phyloP scores from a whole-genome alignment of 2,329 filamentous ascomycete genomes.

The Fusarium tanahbumbuense region DNA sequence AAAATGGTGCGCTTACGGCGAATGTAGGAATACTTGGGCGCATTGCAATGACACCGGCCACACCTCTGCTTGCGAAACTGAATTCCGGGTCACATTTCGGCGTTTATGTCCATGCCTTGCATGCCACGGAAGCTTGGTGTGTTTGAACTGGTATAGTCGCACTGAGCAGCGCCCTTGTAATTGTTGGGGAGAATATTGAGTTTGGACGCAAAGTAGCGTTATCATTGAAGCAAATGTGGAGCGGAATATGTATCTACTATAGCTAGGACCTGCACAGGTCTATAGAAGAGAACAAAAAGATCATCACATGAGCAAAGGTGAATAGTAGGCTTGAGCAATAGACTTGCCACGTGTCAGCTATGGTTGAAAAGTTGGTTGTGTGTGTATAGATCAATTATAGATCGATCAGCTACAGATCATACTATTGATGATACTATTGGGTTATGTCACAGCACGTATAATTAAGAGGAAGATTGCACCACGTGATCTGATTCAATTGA shows the following conservation, averaged over 20 bases:
- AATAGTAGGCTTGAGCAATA: not conserved
- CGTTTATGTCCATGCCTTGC: not conserved
- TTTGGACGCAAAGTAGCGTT: not conserved
- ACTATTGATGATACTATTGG: too few species aligned
- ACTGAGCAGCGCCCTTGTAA: not conserved
- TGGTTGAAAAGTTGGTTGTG: too few species aligned
- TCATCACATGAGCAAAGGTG: rapidly evolving
- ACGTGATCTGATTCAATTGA: too few species aligned
- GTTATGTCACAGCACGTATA: too few species aligned
- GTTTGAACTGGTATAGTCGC: not conserved
- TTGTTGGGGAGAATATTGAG: not conserved
- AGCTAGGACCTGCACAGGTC: not conserved
- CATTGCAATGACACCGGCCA: not conserved
- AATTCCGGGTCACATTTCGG: not conserved
- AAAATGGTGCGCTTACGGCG: not conserved
- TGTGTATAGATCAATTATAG: too few species aligned
- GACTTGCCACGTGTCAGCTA: too few species aligned
- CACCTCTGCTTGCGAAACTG: not conserved
- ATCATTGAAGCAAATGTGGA: not conserved
- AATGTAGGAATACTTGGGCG: not conserved
- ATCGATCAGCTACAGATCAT: too few species aligned
- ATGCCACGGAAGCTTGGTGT: not conserved
- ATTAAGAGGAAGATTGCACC: too few species aligned
- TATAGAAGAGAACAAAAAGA: not conserved
- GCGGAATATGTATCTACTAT: not conserved